Base-by-base conservation (phyloP, 495 filamentous ascomycete species). In the Parathielavia appendiculata region DNA sequence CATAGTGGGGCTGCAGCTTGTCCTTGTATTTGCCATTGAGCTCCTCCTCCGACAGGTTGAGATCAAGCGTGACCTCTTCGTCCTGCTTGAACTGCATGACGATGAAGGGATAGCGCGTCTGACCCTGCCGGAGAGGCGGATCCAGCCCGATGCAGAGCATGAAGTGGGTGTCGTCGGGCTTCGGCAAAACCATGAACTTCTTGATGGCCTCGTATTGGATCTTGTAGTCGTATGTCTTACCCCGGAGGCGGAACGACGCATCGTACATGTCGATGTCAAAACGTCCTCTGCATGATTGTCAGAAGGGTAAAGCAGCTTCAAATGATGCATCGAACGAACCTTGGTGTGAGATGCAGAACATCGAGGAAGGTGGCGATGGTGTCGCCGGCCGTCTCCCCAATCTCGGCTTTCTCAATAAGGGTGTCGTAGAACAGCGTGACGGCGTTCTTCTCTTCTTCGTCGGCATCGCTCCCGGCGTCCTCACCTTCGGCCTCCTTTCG, bases 261-360 rank as follows among this genome's bases (percentile, higher is more conserved):
- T 97, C 95, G 81, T 97, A 99, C 90, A 99, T 96, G 71, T 97
- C 95, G 79, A 97, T 95, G 72, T 97, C 95, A 80, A 97, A 99
- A 51, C 95, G 93, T 70, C 95, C 95, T 87, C 93, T 95, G 70
- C 44, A 20, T 56, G 58, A 19, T 17, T 40, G 65, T 83, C 54
- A 81, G 75, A 23, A 12, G 26, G 26, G 26, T 30, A 52, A 22
- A 6, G 40, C 13, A 20, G 6, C 5, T 8, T 16, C 11, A 38
- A 1, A 50, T 10, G 16, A 52, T 32, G 32, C 34, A 52, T 22
- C n/a, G 11, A 34, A 71, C 85, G 57, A 72, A 90, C 90, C 91
- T 91, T 57, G 93, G 93, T 32, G 95, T 99, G 62, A 99, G 88
- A 79, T 97, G 95, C 36, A 99, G 77, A 58, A 97, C 88, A 74